Evolutionary conservation across 2,329 filamentous ascomycete species (phyloP), one percentile per base, ranked within the genome.

Genomic region (Parafenestella ontariensis): DNA sequence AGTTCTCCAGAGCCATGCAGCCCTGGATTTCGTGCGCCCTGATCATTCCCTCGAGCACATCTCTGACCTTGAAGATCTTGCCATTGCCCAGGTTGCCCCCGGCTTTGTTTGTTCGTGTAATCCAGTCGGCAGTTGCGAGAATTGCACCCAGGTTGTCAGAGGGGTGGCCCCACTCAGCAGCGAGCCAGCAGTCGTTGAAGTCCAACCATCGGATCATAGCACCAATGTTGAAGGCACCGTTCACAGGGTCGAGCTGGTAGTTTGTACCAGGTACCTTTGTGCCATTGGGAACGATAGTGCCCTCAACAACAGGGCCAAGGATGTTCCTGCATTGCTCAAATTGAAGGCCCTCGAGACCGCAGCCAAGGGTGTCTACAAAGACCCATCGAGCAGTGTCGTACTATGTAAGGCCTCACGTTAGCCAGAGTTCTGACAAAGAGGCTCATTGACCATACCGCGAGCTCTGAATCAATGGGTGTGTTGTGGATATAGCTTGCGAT

Each of bases 101-200:
- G 47, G 92, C 91, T 65, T 94, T 85, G 81, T 95, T 96, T 62
- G 94, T 97, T 69, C 95, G 90, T 68, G 93, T 96, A 73, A 96
- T 87, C 95, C 95, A 99, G 83, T 99, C 95, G 56, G 95, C 92
- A 47, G 97, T 93, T 42, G 94, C 92, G 59, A 99, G 87, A 75
- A 99, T 99, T 71, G 94, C 95, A 61, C 95, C 95, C 67, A 99
- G 79, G 83, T 99, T 99, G 83, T 99, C 95, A 4, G 93, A 97
- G 59, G 95, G 95, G 79, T 99, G 95, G 54, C 95, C 95, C 95
- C 95, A 99, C 82, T 99, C 95, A 52, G 95, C 95, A 40, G 94
- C 95, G 62, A 98, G 85, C 95, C 94, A 99, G 87, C 95, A 98
- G 85, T 99, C 95, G 78, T 99, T 99, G 86, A 98, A 99, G 82